Base-by-base conservation (phyloP, 1,284 basidiomycete species). In the Dichomitus squalens region DNA sequence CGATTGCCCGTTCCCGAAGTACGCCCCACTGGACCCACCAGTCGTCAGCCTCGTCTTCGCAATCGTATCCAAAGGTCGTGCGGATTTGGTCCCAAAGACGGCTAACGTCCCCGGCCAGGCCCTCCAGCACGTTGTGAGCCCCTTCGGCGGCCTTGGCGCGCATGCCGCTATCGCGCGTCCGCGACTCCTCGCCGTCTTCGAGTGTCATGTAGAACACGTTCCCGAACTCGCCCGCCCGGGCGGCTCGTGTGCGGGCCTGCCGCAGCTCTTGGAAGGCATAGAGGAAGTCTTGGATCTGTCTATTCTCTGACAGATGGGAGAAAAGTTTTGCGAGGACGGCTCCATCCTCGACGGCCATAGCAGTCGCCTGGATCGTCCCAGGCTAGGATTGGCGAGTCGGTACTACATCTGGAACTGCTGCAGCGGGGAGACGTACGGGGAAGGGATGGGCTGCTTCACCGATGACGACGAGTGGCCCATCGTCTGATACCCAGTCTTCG, bases 261-360 rank as follows among this genome's bases (percentile, higher is more conserved):
- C 70, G 68, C 3, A 86, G 66, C 44, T 85, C 81, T 62, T 85
- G 78, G 63, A 83, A 80, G 0, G 81, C 84, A 57, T 75, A 73
- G 6, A 86, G 72, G 64, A 85, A 79, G 29, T 68, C 74, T 0
- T 68, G 64, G 60, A 87, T 82, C 58, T 87, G 84, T n/a, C 81
- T 79, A 23, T 72, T 65, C 2, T 70, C 66, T 34, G 69, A 71
- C 3, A 87, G 69, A 64, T 83, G 83, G 2, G 82, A 81, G 67
- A 87, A 85, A 9, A 87, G 72, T 54, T 78, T 81, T 14, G 76
- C 85, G 8, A 87, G 75, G 5, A 84, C 80, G 1, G 81, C 82
- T 3, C 76, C 82, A 56, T 87, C 85, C 69, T 87, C 76, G 70
- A 41, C 76, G 61, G 31, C 75, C 72, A 7, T 77, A 72, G 64